Conservation (phyloP, 169 alveolate species). For the Plasmodium cynomolgi region DNA sequence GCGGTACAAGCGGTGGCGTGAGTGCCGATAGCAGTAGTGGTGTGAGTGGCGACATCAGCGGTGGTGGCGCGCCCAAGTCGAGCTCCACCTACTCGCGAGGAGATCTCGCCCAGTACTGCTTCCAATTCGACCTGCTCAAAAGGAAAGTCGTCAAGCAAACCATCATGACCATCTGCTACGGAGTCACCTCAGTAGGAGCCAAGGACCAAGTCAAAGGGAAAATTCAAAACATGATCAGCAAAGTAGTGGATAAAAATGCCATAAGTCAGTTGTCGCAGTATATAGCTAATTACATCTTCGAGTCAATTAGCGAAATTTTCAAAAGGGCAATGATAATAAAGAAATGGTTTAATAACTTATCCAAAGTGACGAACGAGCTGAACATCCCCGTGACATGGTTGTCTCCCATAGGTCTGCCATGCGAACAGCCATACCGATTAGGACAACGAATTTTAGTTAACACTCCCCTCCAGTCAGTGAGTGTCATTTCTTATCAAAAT, state of each 20-base stretch:
- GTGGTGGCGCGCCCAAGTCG: neutral
- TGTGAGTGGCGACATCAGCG: no score
- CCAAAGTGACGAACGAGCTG: slow-evolving; percentile 89
- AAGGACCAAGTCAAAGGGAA: slow-evolving; percentile 78
- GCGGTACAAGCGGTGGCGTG: neutral
- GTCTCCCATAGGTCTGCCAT: slow-evolving; percentile 95
- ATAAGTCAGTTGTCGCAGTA: slow-evolving; percentile 79
- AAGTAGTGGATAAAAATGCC: slow-evolving; percentile 75
- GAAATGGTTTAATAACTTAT: slow-evolving; percentile 94
- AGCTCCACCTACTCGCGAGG: neutral
- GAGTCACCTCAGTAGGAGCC: slow-evolving; percentile 96
- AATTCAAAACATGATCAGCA: slow-evolving; percentile 41
- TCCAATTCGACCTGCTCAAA: slow-evolving; percentile 85
- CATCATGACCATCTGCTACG: slow-evolving; percentile 99
- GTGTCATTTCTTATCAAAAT: slow-evolving; percentile 81
- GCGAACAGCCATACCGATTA: slow-evolving; percentile 95
- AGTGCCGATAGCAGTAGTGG: neutral
- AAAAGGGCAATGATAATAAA: slow-evolving; percentile 94
- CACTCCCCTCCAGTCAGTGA: slow-evolving; percentile 89
- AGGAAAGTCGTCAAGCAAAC: slow-evolving; percentile 97
- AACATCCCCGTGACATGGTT: slow-evolving; percentile 96
- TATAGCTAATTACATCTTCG: slow-evolving; percentile 91
- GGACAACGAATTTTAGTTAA: slow-evolving; percentile 83
- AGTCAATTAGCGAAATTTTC: slow-evolving; percentile 94
- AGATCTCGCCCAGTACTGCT: slow-evolving; percentile 84